Conservation (phyloP, 2,329 filamentous ascomycete species). For the Microcyclosporella mali region DNA sequence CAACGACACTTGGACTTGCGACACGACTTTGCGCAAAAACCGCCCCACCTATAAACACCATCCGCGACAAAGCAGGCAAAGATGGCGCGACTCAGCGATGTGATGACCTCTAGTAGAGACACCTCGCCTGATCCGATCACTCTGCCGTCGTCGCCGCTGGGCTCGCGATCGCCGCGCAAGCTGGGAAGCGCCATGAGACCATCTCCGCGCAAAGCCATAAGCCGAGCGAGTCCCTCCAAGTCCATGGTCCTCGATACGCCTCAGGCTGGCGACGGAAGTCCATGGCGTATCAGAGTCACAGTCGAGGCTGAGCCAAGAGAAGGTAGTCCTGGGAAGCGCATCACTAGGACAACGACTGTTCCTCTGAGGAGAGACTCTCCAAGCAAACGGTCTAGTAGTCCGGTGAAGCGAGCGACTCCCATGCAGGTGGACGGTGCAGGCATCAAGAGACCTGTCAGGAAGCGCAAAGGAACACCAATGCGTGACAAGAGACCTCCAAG, state of each 20-base stretch:
- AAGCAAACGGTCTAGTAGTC: constrained; percentile 14
- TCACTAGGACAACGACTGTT: constrained; percentile 32
- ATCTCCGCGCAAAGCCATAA: constrained; percentile 7
- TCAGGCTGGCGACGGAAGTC: constrained; percentile 34
- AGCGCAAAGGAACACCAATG: constrained; percentile 28
- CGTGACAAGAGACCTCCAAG: constrained; percentile 8
- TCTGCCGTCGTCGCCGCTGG: constrained; percentile 30
- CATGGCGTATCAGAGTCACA: constrained; percentile 47
- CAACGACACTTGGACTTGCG: no score
- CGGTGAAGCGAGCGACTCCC: constrained; percentile 12
- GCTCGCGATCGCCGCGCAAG: constrained; percentile 1
- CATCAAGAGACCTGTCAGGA: constrained; percentile 14
- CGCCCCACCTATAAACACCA: no score
- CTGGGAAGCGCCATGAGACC: constrained; percentile 1
- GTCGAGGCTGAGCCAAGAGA: constrained; percentile 42
- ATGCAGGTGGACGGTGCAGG: constrained; percentile 1
- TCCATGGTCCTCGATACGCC: constrained; percentile 42
- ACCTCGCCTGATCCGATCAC: constrained; percentile 32
- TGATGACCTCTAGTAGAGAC: constrained; percentile 13
- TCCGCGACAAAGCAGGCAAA: neutral
- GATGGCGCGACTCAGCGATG: constrained; percentile 7
- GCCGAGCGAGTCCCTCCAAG: constrained; percentile 36
- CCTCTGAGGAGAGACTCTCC: constrained; percentile 37
- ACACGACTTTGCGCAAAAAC: no score
- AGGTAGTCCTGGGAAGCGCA: constrained; percentile 18